Evolutionary conservation across 2,329 filamentous ascomycete genomes (phyloP), one percentile per base, ranked within the genome.

Genomic region (Neopestalotiopsis sp.): DNA sequence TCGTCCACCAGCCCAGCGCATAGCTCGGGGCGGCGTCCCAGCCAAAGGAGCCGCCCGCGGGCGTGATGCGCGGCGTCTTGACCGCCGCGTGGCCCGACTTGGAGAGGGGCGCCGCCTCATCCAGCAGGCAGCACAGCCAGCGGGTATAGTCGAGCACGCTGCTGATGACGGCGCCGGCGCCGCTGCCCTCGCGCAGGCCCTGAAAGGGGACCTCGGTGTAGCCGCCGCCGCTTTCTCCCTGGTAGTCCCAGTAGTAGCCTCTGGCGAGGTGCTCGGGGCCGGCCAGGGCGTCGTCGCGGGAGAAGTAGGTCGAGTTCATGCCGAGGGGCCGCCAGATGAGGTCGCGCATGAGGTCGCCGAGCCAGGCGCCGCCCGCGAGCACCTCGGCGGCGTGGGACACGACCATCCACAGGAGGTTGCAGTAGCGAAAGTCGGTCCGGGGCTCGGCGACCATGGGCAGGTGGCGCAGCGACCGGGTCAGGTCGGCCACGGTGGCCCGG

Each of bases 341-440:
- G 40, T 80, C 76, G 14, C 76, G 74, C 57, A 87, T 75, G 53
- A 82, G 77, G 17, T 78, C 73, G 5, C 80, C 81, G 17, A 87
- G 78, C 70, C 75, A 76, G 7, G 65, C 65, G 4, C 78, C 65
- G 4, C 78, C 77, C 40, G 82, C 83, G 1, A 85, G 73, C 2
- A 76, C 81, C 74, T 88, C 81, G 7, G 87, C 73, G 3, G 80
- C 77, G 72, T 87, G 81, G n/a, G 82, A 77, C 0, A 83, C 81
- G 1, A 81, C 82, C 45, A 82, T 80, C 73, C 80, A 89, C 82
- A 88, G 85, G 28, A 85, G 76, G 73, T 89, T 89, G 78, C 81
- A 83, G 75, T 89, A 89, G 69, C 83, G 79, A 67, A 79, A 87
- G 67, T 73, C 78, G 1, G 80, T 79, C 1, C 87, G 79, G 5